Evolutionary conservation across 2,329 filamentous ascomycete genomes (phyloP).

Genomic region (Aspergillus flavus): DNA sequence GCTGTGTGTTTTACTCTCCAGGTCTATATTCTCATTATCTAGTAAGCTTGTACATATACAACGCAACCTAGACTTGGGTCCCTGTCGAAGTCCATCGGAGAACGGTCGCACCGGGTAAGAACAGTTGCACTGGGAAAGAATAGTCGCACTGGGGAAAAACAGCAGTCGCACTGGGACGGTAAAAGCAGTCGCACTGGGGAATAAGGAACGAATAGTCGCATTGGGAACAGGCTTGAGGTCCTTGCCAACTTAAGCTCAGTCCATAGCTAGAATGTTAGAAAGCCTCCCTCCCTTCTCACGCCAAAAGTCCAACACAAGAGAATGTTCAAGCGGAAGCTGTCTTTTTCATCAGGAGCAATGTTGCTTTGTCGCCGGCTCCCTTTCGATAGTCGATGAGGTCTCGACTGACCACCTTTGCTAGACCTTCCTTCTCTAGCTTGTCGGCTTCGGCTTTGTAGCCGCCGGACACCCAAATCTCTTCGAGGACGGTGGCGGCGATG

Average conservation of each 20-base stretch:
- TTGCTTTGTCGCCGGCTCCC: slow-evolving; percentile 34
- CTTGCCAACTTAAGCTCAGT: not conserved
- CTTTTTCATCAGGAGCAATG: slow-evolving; percentile 30
- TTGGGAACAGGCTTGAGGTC: not conserved
- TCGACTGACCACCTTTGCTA: slow-evolving; percentile 35
- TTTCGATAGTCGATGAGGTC: slow-evolving; percentile 35
- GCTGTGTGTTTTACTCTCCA: not conserved
- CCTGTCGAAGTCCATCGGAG: not conserved
- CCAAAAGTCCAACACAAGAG: not conserved
- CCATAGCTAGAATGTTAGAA: not conserved
- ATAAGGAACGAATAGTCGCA: not conserved
- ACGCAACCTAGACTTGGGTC: not conserved
- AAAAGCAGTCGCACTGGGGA: too few species aligned
- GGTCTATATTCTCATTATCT: not conserved
- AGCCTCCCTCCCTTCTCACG: not conserved
- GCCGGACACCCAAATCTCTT: slow-evolving; percentile 52
- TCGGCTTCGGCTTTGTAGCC: slow-evolving; percentile 53
- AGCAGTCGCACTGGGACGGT: not conserved
- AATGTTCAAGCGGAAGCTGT: not conserved
- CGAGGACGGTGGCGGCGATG: slow-evolving; percentile 55
- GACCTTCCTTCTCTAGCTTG: slow-evolving; percentile 35
- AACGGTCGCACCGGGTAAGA: not conserved
- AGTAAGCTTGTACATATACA: not conserved
- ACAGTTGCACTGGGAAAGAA: not conserved
- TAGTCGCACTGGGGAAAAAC: not conserved